These are phyloP conservation scores for Apiospora arundinis DNA, from an alignment of 2,329 filamentous ascomycete genomes.

Conservation along the genomic window DNA sequence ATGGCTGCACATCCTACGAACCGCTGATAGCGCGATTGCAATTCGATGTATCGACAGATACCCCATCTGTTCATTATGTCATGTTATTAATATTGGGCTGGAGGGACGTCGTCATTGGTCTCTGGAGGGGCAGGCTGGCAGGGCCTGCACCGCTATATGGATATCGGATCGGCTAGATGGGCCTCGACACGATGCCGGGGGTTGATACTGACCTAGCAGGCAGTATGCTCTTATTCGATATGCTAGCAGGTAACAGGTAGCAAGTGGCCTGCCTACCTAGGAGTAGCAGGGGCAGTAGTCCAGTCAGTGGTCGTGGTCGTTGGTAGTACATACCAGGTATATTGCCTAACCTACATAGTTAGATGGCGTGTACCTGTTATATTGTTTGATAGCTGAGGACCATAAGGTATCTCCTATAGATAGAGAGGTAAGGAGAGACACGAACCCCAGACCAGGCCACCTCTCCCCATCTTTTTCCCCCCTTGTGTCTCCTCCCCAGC, in stretches of 20 bases:
- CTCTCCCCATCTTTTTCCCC: constrained; percentile 16
- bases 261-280: neutral
- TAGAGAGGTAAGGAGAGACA: neutral
- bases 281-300: neutral
- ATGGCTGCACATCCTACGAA: neutral
- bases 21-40: neutral
- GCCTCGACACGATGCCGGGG: neutral
- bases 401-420: neutral
- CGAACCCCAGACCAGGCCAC: neutral
- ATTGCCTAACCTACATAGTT: neutral
- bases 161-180: neutral
- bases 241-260: neutral
- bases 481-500: neutral
- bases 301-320: neutral
- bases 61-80: neutral
- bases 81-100: neutral
- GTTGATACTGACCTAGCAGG: neutral
- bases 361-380: neutral
- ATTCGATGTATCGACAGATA: neutral
- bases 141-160: neutral
- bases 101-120: neutral
- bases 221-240: neutral
- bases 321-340: neutral
- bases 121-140: neutral
- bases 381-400: neutral